Percentiles rank a stretch among this genome's conserved stretches.
Evolutionary conservation across 305 asterid genomes (phyloP).

Genomic region (Solanum hybrid): DNA sequence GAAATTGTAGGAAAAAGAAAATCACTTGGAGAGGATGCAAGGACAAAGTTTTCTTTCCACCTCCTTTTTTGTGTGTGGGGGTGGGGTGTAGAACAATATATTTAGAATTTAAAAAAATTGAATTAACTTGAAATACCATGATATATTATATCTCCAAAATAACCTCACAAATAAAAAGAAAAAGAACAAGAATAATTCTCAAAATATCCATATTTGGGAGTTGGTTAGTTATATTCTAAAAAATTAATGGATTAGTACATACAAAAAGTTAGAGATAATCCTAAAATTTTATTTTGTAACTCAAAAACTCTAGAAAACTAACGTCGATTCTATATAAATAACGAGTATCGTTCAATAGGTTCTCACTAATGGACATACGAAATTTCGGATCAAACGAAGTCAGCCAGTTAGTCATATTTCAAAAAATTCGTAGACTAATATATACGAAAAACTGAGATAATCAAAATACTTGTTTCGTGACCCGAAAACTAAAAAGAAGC

Average conservation of each 20-base stretch:
- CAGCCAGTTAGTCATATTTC: accelerated
- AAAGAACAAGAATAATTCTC: background rate
- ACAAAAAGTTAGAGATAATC: background rate
- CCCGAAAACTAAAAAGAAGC: background rate
- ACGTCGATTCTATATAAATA: background rate
- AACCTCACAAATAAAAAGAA: background rate
- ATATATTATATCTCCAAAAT: background rate
- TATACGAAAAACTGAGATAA: accelerated
- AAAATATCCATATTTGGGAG: background rate
- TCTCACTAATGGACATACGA: background rate
- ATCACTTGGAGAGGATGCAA: constrained; percentile 30
- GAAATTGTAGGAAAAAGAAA: constrained; percentile 18
- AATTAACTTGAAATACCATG: background rate
- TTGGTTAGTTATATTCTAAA: background rate
- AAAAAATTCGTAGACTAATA: background rate
- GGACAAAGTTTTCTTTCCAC: background rate
- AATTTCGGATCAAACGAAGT: background rate
- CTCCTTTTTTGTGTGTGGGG: background rate
- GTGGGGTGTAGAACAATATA: background rate
- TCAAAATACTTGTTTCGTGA: background rate
- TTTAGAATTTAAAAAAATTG: background rate
- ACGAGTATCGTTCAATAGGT: background rate
- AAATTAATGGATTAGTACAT: background rate
- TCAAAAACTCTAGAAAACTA: accelerated
- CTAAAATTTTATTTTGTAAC: background rate